Percentiles rank a stretch among this genome's conserved stretches.
phyloP scores from a whole-genome alignment of 2,329 filamentous ascomycete species.

The Geosmithia morbida region DNA sequence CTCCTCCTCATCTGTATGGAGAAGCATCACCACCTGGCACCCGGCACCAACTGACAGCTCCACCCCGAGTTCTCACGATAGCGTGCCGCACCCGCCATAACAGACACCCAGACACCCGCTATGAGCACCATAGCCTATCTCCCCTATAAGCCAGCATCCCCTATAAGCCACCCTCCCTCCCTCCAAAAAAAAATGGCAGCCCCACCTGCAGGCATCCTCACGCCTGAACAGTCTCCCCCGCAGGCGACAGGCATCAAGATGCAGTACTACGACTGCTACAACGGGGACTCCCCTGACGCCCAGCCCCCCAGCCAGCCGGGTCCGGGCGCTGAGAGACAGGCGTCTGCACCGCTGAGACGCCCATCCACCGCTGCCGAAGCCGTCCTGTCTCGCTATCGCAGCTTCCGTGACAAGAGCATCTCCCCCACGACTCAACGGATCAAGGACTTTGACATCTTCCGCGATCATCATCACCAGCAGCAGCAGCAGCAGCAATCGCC shows the following conservation, averaged over 20 bases:
- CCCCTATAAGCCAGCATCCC: too few relatives aligned
- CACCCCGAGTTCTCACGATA: too few relatives aligned
- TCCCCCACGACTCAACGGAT: constrained; percentile 9
- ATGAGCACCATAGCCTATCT: too few relatives aligned
- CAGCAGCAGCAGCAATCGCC: too few relatives aligned
- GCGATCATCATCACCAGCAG: constrained; percentile 3
- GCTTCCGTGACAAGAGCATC: constrained; percentile 18
- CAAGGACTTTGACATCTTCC: constrained; percentile 15
- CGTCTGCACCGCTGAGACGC: neutral
- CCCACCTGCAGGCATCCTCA: neutral
- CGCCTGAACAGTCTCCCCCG: neutral
- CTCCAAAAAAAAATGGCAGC: neutral
- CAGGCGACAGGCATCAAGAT: neutral
- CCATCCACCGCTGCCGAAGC: neutral
- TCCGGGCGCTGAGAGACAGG: neutral
- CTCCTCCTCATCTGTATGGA: too few relatives aligned
- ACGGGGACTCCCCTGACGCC: neutral
- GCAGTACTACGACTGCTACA: neutral
- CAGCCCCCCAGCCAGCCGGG: neutral
- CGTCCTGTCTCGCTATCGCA: constrained; percentile 14
- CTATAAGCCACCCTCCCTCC: neutral
- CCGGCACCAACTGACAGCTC: too few relatives aligned
- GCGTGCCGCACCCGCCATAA: too few relatives aligned
- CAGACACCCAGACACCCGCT: too few relatives aligned
- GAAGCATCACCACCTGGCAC: too few relatives aligned